phyloP scores from a whole-genome alignment of 2,329 filamentous ascomycete genomes.

The Xylaria sp. region DNA sequence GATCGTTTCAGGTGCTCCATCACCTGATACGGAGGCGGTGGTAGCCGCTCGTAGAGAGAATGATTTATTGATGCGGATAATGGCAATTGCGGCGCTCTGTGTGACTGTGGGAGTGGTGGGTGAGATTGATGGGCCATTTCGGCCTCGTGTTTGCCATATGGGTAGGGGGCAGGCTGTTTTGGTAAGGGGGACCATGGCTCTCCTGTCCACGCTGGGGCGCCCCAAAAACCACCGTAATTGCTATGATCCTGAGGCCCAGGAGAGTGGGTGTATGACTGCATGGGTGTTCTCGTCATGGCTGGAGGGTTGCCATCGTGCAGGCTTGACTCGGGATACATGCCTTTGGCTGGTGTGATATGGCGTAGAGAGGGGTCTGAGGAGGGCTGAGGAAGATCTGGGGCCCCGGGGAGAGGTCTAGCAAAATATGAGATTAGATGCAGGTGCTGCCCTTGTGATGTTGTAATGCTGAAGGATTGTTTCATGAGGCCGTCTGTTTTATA shows the following conservation, averaged over 20 bases:
- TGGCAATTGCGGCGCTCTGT: constrained; percentile 31
- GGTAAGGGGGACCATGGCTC: constrained; percentile 53
- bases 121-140: constrained; percentile 46
- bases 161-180: constrained; percentile 53
- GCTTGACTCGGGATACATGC: constrained; percentile 96
- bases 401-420: constrained; percentile 78
- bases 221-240: constrained; percentile 53
- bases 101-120: constrained; percentile 37
- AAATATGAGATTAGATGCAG: constrained; percentile 98
- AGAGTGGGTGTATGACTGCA: constrained; percentile 60
- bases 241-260: constrained; percentile 46
- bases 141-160: constrained; percentile 42
- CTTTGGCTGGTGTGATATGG: constrained; percentile 87
- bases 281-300: constrained; percentile 80
- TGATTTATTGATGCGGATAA: constrained; percentile 35
- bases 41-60: constrained; percentile 44
- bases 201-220: constrained; percentile 51
- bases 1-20: constrained; percentile 51
- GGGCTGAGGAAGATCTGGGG: constrained; percentile 81
- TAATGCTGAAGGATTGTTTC: constrained; percentile 99
- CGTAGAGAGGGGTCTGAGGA: constrained; percentile 82
- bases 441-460: constrained; percentile 86
- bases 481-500: constrained; percentile 97
- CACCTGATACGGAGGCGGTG: constrained; percentile 44
- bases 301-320: constrained; percentile 86